These are phyloP conservation scores for Bipolaris cookei DNA, from an alignment of 2,329 filamentous ascomycete species.

Conservation along the genomic window DNA sequence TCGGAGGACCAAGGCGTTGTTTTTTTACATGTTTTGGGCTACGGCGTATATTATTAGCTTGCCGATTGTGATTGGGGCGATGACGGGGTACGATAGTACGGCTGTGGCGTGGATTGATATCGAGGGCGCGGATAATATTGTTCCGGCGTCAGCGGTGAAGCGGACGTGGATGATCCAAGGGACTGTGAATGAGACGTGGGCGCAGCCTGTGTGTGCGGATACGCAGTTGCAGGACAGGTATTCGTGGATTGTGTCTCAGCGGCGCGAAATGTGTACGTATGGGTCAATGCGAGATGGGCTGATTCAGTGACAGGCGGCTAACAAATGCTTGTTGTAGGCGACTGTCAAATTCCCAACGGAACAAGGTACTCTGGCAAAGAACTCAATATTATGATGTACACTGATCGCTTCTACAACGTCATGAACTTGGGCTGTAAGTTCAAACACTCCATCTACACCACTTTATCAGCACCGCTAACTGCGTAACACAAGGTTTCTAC, in stretches of 20 bases:
- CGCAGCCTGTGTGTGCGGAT: conserved; percentile 16
- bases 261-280: background rate
- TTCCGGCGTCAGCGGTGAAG: conserved; percentile 29
- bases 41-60: conserved; percentile 40
- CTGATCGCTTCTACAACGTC: no score
- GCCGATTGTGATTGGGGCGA: conserved; percentile 44
- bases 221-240: background rate
- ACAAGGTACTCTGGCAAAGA: conserved; percentile 15
- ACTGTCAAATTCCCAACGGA: conserved; percentile 32
- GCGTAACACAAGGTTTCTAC: conserved; percentile 8
- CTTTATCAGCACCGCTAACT: background rate
- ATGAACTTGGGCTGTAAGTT: no score
- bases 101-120: conserved; percentile 37
- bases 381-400: no score
- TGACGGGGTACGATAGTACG: conserved; percentile 48
- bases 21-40: conserved; percentile 43
- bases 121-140: conserved; percentile 34
- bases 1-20: conserved; percentile 29
- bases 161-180: conserved; percentile 8
- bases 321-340: conserved; percentile 15
- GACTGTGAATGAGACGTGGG: conserved; percentile 23
- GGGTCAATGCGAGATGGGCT: no score
- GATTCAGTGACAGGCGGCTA: background rate
- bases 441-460: no score
- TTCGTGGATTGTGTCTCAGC: background rate